Percentiles rank a stretch among this genome's conserved stretches.
These are phyloP conservation scores for Sapria himalayana DNA, from an alignment of 345 rosid genomes.

Conservation along the genomic window DNA sequence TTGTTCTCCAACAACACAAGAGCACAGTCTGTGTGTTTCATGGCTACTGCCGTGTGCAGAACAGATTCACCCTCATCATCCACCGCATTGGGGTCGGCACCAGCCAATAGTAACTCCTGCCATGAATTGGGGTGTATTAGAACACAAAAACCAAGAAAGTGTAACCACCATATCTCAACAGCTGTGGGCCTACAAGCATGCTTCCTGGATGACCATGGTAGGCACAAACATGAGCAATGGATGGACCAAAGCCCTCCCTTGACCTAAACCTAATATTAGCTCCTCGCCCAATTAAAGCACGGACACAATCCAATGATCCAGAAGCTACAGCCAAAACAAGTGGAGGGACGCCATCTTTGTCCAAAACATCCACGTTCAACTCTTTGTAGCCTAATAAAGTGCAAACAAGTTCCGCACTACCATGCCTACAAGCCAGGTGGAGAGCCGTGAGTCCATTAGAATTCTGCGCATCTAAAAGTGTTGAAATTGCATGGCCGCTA, in stretches of 20 bases:
- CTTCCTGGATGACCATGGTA: conserved; percentile 98
- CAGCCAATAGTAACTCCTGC: conserved; percentile 85
- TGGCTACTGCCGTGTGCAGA: conserved; percentile 72
- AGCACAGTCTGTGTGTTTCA: conserved; percentile 86
- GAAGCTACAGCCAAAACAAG: conserved; percentile 97
- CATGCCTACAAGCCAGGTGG: conserved; percentile 95
- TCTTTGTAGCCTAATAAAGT: conserved; percentile 42
- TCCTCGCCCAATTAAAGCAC: conserved; percentile 59
- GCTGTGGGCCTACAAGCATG: conserved; percentile 59
- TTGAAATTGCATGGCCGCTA: conserved; percentile 24
- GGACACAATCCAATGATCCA: conserved; percentile 92
- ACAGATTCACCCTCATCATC: conserved; percentile 99
- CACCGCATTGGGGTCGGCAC: conserved; percentile 94
- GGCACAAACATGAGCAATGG: conserved; percentile 94
- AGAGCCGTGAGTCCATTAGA: conserved; percentile 86
- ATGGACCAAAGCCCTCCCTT: conserved; percentile 82
- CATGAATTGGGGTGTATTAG: conserved; percentile 7
- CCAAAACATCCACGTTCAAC: conserved; percentile 73
- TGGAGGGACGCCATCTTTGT: conserved; percentile 93
- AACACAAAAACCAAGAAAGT: background rate
- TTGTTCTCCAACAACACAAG: conserved; percentile 74
- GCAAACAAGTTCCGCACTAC: conserved; percentile 70
- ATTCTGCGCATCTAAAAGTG: conserved; percentile 64
- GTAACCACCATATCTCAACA: conserved; percentile 1
- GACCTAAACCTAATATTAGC: conserved; percentile 70